These are phyloP conservation scores for Plasmodium falciparum DNA, from an alignment of 169 alveolate genomes.

Conservation along the genomic window DNA sequence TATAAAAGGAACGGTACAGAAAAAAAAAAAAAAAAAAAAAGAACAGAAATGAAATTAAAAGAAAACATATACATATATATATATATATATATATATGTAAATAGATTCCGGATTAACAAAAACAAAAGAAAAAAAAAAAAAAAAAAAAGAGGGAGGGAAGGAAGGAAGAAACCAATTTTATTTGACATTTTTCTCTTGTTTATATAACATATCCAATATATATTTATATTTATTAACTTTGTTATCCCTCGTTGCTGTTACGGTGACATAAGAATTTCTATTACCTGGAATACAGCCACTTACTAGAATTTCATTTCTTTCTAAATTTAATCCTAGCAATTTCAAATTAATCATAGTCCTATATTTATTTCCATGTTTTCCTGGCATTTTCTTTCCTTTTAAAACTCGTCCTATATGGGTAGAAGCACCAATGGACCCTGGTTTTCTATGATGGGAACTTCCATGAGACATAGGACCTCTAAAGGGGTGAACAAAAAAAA, in stretches of 20 bases:
- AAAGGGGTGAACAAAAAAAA: neutral
- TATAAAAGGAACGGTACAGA: too few species aligned
- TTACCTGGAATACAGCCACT: slow-evolving; percentile 96
- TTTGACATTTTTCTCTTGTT: slow-evolving; percentile 69
- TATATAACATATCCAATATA: slow-evolving; percentile 63
- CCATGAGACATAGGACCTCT: slow-evolving; percentile 96
- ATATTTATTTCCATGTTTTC: slow-evolving; percentile 90
- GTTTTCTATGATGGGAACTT: slow-evolving; percentile 92
- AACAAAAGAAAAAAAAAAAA: neutral
- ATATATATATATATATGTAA: neutral
- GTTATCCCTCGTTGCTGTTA: slow-evolving; percentile 81
- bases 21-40: neutral
- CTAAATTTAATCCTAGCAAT: slow-evolving; percentile 93
- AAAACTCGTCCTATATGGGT: slow-evolving; percentile 95
- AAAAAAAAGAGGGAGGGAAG: neutral
- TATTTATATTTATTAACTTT: slow-evolving; percentile 70
- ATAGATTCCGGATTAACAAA: neutral
- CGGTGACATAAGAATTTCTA: slow-evolving; percentile 89
- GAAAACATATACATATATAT: neutral
- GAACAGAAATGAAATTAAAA: neutral
- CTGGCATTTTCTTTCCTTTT: slow-evolving; percentile 96
- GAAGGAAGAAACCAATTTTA: neutral
- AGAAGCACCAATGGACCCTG: slow-evolving; percentile 95
- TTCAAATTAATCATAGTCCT: slow-evolving; percentile 87
- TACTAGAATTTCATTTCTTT: slow-evolving; percentile 89